Conservation (phyloP, 192 early-diverging fungal species). For the Dissophora globulifera region DNA sequence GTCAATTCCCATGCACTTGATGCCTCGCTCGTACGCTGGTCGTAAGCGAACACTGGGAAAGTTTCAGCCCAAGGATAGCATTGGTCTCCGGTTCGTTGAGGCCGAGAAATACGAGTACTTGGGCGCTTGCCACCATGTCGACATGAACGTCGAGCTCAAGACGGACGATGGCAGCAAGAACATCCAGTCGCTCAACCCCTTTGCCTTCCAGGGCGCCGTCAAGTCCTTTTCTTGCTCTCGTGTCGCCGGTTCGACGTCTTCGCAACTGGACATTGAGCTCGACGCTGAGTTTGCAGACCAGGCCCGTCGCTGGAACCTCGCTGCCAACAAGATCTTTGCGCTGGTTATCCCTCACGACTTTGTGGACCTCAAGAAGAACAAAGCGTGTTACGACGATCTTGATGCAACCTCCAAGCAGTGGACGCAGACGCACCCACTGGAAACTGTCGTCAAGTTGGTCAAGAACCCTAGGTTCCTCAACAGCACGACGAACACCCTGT, state of each 20-base stretch:
- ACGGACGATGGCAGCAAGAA: constrained; percentile 14
- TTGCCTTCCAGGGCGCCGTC: constrained; percentile 37
- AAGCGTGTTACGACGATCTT: constrained; percentile 15
- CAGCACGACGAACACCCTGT: constrained; percentile 13
- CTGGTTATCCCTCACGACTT: constrained; percentile 40
- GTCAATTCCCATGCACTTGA: constrained; percentile 19
- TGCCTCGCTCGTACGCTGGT: constrained; percentile 8
- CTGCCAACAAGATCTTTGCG: constrained; percentile 11
- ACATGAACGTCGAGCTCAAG: constrained; percentile 42
- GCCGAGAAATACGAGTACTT: constrained; percentile 5
- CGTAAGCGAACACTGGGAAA: constrained; percentile 9
- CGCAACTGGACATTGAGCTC: constrained; percentile 20
- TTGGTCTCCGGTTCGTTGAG: constrained; percentile 39
- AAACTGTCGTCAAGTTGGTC: constrained; percentile 46
- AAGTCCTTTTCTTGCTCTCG: constrained; percentile 20
- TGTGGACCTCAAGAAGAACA: constrained; percentile 41
- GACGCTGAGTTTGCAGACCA: constrained; percentile 18
- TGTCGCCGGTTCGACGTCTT: too few species aligned
- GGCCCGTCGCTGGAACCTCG: constrained; percentile 16
- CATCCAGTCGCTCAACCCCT: constrained; percentile 39
- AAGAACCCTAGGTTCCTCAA: constrained; percentile 21
- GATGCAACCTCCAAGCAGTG: constrained; percentile 4
- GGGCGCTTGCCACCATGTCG: constrained; percentile 34
- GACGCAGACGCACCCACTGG: constrained; percentile 7
- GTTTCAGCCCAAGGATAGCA: constrained; percentile 16